A percentile compares a stretch with the other conserved stretches of the same genome.
phyloP scores from a whole-genome alignment of 805 yeast genomes.

The Candida methanosorbosa region DNA sequence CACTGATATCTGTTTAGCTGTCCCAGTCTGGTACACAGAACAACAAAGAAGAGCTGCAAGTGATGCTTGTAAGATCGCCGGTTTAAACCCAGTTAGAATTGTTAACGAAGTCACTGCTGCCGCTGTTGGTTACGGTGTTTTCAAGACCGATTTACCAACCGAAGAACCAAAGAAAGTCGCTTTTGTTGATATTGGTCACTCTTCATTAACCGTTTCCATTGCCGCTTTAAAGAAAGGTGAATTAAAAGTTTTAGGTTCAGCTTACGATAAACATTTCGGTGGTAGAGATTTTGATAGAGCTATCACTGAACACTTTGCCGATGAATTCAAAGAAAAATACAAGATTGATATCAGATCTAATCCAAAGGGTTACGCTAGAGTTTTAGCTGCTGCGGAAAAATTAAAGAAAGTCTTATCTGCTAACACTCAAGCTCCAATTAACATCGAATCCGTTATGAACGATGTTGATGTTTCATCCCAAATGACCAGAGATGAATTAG shows the following conservation, averaged over 20 bases:
- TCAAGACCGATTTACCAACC: constrained; percentile 94
- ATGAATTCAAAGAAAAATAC: constrained; percentile 84
- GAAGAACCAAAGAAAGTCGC: constrained; percentile 87
- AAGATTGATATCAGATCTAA: constrained; percentile 87
- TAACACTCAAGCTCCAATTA: constrained; percentile 88
- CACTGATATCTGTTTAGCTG: constrained; percentile 86
- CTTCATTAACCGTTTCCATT: constrained; percentile 83
- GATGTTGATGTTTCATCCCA: constrained; percentile 92
- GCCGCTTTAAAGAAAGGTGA: constrained; percentile 95
- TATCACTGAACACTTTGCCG: constrained; percentile 90
- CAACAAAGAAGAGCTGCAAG: constrained; percentile 92
- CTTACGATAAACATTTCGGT: constrained; percentile 94
- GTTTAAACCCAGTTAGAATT: constrained; percentile 95
- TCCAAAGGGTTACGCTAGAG: constrained; percentile 93
- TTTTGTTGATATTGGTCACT: constrained; percentile 95
- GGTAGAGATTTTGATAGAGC: constrained; percentile 96
- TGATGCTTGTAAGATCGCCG: constrained; percentile 94
- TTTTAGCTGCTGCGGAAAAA: constrained; percentile 83
- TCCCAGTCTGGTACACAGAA: constrained; percentile 97
- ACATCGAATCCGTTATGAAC: constrained; percentile 93
- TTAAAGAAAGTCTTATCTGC: constrained; percentile 96
- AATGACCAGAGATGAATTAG: constrained; percentile 85
- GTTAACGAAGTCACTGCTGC: constrained; percentile 98
- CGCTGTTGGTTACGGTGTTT: constrained; percentile 98
- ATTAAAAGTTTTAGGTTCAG: constrained; percentile 84